Evolutionary conservation across 1,284 basidiomycete genomes (phyloP).

Genomic region (Peniophora sp.): DNA sequence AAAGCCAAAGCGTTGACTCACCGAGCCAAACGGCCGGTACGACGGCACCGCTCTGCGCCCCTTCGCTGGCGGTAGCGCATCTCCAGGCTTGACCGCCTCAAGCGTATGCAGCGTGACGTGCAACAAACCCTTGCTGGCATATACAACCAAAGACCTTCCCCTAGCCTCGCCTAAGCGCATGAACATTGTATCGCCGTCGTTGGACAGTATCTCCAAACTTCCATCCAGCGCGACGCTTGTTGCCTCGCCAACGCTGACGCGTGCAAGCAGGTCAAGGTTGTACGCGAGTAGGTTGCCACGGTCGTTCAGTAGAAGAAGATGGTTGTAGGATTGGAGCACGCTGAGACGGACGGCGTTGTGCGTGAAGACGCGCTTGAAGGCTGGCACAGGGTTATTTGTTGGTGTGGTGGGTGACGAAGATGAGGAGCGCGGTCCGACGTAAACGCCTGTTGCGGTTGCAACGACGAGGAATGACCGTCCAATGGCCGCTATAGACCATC

Average conservation of each 20-base stretch:
- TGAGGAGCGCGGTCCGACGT: slow-evolving; percentile 39
- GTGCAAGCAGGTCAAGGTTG: slow-evolving; percentile 59
- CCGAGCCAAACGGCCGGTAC: slow-evolving; percentile 58
- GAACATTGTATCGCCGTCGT: slow-evolving; percentile 46
- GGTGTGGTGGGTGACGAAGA: neutral
- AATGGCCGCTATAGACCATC: slow-evolving; percentile 28
- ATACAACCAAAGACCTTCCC: slow-evolving; percentile 43
- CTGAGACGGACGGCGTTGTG: slow-evolving; percentile 45
- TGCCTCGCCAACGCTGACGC: slow-evolving; percentile 41
- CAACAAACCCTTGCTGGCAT: slow-evolving; percentile 53
- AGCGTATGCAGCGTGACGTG: slow-evolving; percentile 44
- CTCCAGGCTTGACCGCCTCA: slow-evolving; percentile 28
- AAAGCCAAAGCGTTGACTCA: slow-evolving; percentile 26
- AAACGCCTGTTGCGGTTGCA: slow-evolving; percentile 60
- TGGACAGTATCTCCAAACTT: slow-evolving; percentile 49
- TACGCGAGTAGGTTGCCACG: slow-evolving; percentile 45
- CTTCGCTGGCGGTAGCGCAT: slow-evolving; percentile 9
- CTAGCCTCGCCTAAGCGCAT: slow-evolving; percentile 38
- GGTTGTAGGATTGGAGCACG: slow-evolving; percentile 53
- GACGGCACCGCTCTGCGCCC: slow-evolving; percentile 17
- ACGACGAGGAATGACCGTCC: slow-evolving; percentile 52
- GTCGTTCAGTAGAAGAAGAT: slow-evolving; percentile 57
- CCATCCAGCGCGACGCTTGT: slow-evolving; percentile 39
- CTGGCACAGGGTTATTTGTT: slow-evolving; percentile 24
- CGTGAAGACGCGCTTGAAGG: slow-evolving; percentile 46